Evolutionary conservation across 1,139 yeast species (phyloP), one percentile per base, ranked within the genome.

Genomic region (Magnusiomyces suaveolens): DNA sequence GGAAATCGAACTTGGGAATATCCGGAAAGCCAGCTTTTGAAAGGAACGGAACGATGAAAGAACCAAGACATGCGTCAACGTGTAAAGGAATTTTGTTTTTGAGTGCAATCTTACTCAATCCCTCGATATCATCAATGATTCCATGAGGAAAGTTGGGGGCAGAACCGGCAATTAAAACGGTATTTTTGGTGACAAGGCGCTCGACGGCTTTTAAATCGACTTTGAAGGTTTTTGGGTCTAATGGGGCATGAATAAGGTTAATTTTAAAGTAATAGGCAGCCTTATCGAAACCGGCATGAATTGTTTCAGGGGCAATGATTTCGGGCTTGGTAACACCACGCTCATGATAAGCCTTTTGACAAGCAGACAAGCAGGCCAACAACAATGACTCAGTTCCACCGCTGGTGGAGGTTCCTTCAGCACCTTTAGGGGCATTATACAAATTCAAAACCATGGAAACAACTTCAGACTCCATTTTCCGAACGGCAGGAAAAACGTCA

Each of bases 121-220:
- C 81, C 59, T 80, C 84, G 57, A 92, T 89, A 64, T 90, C 92
- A 70, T 92, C 98, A 57, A 88, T 83, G 44, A 92, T 85, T 26
- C 98, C 98, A 66, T 92, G 97, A 1, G 98, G 97, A 70, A 83
- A 92, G 71, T 90, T 92, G 43, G 98, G 97, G 2, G 97, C 96
- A 0, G 97, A 89, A 0, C 97, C 97, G 12, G 83, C 88, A 46
- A 92, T 70, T 48, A 92, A 73, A 3, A 87, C 86, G 0, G 97
- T 92, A 69, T 90, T 89, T 4, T 73, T 68, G 64, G 85, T 88
- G 58, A 92, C 82, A 52, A 85, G 74, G 41, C 80, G 72, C 61
- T 76, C 75, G 49, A 87, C 89, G 55, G 81, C 80, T 1, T 68
- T 67, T 23, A 84, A 66, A 63, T 89, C 83, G 12, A 87, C 96